Evolutionary conservation across 2,329 filamentous ascomycete species (phyloP).

Genomic region (Verticillium tricorpus): DNA sequence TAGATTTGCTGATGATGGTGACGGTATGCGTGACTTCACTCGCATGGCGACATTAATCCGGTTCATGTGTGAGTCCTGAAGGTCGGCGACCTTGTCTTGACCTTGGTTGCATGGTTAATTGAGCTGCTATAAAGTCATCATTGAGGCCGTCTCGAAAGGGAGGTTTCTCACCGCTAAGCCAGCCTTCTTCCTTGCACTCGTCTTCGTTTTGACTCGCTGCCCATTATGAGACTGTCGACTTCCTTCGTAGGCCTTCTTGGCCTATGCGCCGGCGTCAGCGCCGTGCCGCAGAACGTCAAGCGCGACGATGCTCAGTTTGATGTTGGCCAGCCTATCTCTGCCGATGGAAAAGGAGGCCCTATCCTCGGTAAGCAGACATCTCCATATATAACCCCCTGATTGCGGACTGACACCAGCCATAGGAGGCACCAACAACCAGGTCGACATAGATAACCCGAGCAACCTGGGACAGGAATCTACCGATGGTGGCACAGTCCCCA

Average conservation of each 20-base stretch:
- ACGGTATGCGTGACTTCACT: neutral
- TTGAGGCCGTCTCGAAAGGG: neutral
- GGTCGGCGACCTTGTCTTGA: neutral
- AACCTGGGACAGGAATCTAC: constrained; percentile 58
- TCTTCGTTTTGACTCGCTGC: neutral
- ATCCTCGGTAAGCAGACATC: constrained; percentile 43
- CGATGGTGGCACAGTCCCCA: constrained; percentile 59
- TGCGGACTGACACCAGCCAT: neutral
- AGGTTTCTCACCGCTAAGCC: neutral
- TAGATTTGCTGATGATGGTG: neutral
- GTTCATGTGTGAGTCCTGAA: neutral
- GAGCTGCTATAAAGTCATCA: neutral
- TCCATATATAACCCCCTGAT: neutral
- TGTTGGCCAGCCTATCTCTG: constrained; percentile 52
- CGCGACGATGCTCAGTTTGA: constrained; percentile 29
- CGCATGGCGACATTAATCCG: neutral
- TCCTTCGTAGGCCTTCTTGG: neutral
- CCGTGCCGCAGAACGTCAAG: constrained; percentile 3
- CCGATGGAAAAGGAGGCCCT: constrained; percentile 52
- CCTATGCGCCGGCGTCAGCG: neutral
- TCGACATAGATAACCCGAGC: constrained; percentile 60
- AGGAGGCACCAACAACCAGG: constrained; percentile 60
- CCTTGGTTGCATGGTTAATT: neutral
- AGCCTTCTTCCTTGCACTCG: neutral
- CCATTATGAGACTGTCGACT: constrained; percentile 4